Evolutionary conservation across 805 yeast genomes (phyloP).

Genomic region (Spathaspora gorwiae): DNA sequence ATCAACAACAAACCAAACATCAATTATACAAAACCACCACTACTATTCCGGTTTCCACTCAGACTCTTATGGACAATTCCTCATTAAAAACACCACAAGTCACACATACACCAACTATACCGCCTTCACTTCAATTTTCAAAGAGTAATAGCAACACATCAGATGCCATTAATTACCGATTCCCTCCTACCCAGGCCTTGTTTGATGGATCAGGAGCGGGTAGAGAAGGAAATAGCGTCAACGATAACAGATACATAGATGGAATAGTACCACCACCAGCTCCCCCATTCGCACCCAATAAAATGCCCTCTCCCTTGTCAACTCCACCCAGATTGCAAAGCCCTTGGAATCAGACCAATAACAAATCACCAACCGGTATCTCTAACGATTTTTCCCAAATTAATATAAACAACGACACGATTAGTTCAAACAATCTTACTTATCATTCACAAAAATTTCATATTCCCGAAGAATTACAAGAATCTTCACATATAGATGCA

Average conservation of each 20-base stretch:
- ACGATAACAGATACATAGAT: not conserved
- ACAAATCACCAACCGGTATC: not conserved
- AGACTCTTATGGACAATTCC: not conserved
- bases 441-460: slow-evolving; percentile 1
- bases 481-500: slow-evolving; percentile 42
- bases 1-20: not conserved
- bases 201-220: no score
- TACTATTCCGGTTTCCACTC: not conserved
- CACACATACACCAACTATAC: slow-evolving; percentile 12
- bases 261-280: not conserved
- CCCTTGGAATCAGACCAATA: not conserved
- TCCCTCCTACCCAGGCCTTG: not conserved
- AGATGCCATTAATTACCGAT: not conserved
- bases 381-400: not conserved
- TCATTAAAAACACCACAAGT: slow-evolving; percentile 9
- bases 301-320: not conserved
- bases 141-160: not conserved
- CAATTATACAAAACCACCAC: not conserved
- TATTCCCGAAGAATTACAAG: slow-evolving; percentile 27
- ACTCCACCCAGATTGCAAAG: slow-evolving; percentile 5
- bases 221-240: no score
- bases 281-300: not conserved
- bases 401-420: not conserved
- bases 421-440: not conserved
- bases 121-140: slow-evolving; percentile 10